phyloP scores from a whole-genome alignment of 176 grass and related monocot species.

The Hsuehochloa calcarea region DNA sequence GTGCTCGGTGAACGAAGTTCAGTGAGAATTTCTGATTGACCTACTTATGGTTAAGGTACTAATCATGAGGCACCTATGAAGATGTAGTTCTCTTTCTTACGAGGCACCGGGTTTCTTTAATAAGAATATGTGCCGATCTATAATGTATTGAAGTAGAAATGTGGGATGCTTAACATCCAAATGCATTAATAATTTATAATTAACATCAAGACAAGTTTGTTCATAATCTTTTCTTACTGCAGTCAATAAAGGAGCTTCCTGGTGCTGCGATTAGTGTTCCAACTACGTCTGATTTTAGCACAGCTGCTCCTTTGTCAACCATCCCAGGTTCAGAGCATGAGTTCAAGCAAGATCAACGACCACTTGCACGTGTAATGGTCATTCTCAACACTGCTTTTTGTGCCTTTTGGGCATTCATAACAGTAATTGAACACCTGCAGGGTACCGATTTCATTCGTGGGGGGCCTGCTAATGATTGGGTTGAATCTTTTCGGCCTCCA shows the following conservation, averaged over 20 bases:
- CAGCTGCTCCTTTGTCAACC: conserved; percentile 59
- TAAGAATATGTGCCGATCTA: not conserved
- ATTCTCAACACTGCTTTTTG: conserved; percentile 10
- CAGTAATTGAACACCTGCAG: conserved; percentile 40
- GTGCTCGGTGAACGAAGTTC: not conserved
- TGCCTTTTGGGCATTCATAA: conserved; percentile 32
- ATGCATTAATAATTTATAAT: not conserved
- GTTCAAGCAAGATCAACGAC: conserved; percentile 68
- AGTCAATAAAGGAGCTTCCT: conserved; percentile 89
- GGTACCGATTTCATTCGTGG: conserved; percentile 59
- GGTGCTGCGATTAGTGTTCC: conserved; percentile 62
- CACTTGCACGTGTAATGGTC: conserved; percentile 46
- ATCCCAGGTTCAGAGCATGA: conserved; percentile 84
- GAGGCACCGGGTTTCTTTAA: not conserved
- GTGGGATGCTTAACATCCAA: conserved; percentile 1
- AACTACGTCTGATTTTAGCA: conserved; percentile 52
- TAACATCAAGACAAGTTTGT: conserved; percentile 14
- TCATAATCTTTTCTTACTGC: conserved; percentile 31
- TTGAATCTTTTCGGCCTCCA: conserved; percentile 63
- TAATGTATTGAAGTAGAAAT: not conserved
- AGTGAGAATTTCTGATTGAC: conserved; percentile 13
- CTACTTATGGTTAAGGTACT: not conserved
- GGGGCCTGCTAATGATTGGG: conserved; percentile 69
- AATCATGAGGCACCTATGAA: not conserved
- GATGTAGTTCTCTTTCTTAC: not conserved